Conservation (phyloP, 129 eudicot genomes). For the Ambrosia artemisiifolia region DNA sequence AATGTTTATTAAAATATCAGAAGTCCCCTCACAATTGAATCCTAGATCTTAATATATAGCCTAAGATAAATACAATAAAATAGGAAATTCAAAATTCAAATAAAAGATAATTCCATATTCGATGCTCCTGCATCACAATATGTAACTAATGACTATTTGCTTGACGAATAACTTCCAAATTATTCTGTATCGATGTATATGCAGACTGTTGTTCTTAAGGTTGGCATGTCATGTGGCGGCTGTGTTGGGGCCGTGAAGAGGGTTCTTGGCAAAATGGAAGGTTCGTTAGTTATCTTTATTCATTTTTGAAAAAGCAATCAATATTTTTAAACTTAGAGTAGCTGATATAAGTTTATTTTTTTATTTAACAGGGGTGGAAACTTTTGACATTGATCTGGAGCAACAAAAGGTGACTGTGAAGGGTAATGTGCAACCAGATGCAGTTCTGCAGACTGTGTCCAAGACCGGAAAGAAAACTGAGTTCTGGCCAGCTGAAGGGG, state of each 20-base stretch:
- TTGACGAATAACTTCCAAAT: constrained; percentile 14
- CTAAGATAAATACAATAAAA: too few relatives aligned
- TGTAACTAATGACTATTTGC: background rate
- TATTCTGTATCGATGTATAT: constrained; percentile 8
- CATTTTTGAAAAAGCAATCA: background rate
- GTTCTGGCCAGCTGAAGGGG: constrained; percentile 65
- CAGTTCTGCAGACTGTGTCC: constrained; percentile 85
- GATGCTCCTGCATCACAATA: background rate
- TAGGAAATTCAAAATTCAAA: too few relatives aligned
- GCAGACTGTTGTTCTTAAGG: constrained; percentile 96
- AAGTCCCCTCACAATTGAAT: too few relatives aligned
- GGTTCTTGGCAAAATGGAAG: constrained; percentile 93
- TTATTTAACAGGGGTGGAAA: constrained; percentile 61
- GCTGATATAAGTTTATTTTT: background rate
- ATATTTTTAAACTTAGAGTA: background rate
- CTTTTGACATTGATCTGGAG: constrained; percentile 70
- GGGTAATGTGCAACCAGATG: constrained; percentile 85
- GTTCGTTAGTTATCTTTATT: constrained; percentile 36
- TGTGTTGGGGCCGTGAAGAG: constrained; percentile 93
- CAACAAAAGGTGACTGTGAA: constrained; percentile 90
- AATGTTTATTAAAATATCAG: too few relatives aligned
- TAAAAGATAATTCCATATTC: too few relatives aligned
- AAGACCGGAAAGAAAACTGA: constrained; percentile 87
- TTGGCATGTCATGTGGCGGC: constrained; percentile 96
- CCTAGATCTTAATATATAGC: too few relatives aligned